A percentile compares a stretch with the other conserved stretches of the same genome.
These are phyloP conservation scores for Trichoderma sp. DNA, from an alignment of 2,329 filamentous ascomycete genomes.

Conservation along the genomic window DNA sequence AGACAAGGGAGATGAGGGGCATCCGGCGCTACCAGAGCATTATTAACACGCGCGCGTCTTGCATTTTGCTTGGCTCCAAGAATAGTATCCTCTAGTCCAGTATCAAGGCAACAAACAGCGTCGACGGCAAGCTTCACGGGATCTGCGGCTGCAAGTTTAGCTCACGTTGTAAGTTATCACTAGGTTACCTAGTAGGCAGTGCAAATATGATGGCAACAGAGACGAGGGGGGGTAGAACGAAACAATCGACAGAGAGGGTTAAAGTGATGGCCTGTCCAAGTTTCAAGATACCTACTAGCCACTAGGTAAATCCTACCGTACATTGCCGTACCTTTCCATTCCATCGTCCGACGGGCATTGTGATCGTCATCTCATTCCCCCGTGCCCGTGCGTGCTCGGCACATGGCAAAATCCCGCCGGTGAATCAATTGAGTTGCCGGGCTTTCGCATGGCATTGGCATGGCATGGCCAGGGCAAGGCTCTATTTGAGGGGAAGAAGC, in stretches of 20 bases:
- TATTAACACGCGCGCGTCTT: neutral
- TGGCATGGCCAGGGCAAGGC: neutral
- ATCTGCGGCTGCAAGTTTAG: neutral
- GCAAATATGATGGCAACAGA: neutral
- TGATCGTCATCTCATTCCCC: neutral
- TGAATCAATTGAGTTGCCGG: conserved; percentile 1
- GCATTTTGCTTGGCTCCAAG: neutral
- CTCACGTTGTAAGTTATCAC: too few relatives aligned
- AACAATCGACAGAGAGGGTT: neutral
- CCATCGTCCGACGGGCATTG: neutral
- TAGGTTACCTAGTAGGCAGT: neutral
- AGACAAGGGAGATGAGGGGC: neutral
- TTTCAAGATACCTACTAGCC: neutral
- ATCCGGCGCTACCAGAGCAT: neutral
- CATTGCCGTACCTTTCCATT: neutral
- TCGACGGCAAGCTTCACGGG: neutral
- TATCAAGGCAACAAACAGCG: neutral
- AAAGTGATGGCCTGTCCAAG: neutral
- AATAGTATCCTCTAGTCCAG: neutral
- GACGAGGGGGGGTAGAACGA: neutral
- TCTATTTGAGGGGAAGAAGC: neutral
- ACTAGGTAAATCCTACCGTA: neutral
- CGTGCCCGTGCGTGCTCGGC: neutral
- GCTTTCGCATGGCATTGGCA: neutral
- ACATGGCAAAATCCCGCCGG: neutral